A percentile compares a stretch with the other conserved stretches of the same genome.
Evolutionary conservation across 2,329 filamentous ascomycete genomes (phyloP).

Genomic region (Cladosporium sphaerospermum): DNA sequence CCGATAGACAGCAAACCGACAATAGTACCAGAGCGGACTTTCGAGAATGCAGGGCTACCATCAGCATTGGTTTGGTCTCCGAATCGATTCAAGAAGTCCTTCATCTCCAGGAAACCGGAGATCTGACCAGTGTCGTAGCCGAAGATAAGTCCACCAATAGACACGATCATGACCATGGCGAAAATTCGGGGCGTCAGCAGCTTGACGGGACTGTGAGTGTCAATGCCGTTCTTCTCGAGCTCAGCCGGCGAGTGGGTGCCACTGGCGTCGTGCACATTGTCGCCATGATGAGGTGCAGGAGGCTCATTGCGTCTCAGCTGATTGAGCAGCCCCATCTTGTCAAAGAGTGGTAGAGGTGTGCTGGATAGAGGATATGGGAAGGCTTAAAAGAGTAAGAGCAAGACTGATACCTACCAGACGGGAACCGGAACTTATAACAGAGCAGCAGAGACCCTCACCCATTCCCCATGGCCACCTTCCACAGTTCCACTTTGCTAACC

Average conservation of each 20-base stretch:
- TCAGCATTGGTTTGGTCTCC: slow-evolving; percentile 30
- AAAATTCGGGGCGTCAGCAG: slow-evolving; percentile 26
- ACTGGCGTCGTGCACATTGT: background rate
- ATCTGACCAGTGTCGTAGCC: slow-evolving; percentile 54
- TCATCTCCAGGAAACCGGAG: slow-evolving; percentile 56
- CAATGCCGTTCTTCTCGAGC: background rate
- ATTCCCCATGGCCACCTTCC: slow-evolving; percentile 4
- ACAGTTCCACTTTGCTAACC: slow-evolving; percentile 3
- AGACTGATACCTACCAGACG: background rate
- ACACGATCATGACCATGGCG: slow-evolving; percentile 31
- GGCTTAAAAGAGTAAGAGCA: background rate
- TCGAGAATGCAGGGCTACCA: slow-evolving; percentile 41
- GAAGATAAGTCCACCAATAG: slow-evolving; percentile 34
- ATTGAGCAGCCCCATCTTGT: slow-evolving; percentile 1
- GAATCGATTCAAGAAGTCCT: slow-evolving; percentile 51
- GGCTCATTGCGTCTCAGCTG: slow-evolving; percentile 8
- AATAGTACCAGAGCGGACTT: slow-evolving; percentile 57
- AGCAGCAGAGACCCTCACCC: background rate
- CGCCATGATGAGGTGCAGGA: slow-evolving; percentile 8
- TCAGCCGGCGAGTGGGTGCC: slow-evolving; percentile 5
- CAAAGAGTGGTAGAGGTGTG: background rate
- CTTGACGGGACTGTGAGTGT: slow-evolving; percentile 2
- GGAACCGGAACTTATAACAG: background rate
- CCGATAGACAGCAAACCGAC: slow-evolving; percentile 55
- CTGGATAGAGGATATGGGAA: background rate